Evolutionary conservation across 2,329 filamentous ascomycete genomes (phyloP).

Genomic region (Apiospora sp.): DNA sequence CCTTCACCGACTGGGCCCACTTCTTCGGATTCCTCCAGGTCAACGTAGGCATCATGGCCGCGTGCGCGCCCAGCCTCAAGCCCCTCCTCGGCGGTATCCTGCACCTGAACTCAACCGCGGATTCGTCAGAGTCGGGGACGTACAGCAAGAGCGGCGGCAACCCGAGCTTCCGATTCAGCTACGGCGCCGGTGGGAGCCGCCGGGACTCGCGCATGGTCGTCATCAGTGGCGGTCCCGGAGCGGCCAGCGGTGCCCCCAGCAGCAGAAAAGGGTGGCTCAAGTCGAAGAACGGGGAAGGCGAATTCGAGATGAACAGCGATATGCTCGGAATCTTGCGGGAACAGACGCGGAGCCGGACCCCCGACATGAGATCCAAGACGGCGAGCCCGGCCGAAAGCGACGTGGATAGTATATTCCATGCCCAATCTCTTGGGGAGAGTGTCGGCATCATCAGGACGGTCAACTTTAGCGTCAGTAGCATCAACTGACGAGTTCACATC

Average conservation of each 20-base stretch:
- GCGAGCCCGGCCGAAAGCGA: background rate
- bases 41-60: conserved; percentile 26
- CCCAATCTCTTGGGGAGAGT: background rate
- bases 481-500: background rate
- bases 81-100: conserved; percentile 18
- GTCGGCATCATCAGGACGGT: background rate
- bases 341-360: background rate
- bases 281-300: background rate
- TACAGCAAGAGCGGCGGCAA: background rate
- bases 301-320: background rate
- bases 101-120: background rate
- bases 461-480: background rate
- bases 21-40: conserved; percentile 28
- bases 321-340: background rate
- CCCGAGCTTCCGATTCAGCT: no score
- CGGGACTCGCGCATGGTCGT: background rate
- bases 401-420: background rate
- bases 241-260: background rate
- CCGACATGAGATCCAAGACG: background rate
- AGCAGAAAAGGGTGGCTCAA: background rate
- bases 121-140: background rate
- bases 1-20: conserved; percentile 19
- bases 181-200: background rate
- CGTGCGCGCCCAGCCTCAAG: conserved; percentile 22
- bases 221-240: background rate